A percentile compares a stretch with the other conserved stretches of the same genome.
Conservation (phyloP, 2,329 filamentous ascomycete genomes). For the Fusarium foetens region DNA sequence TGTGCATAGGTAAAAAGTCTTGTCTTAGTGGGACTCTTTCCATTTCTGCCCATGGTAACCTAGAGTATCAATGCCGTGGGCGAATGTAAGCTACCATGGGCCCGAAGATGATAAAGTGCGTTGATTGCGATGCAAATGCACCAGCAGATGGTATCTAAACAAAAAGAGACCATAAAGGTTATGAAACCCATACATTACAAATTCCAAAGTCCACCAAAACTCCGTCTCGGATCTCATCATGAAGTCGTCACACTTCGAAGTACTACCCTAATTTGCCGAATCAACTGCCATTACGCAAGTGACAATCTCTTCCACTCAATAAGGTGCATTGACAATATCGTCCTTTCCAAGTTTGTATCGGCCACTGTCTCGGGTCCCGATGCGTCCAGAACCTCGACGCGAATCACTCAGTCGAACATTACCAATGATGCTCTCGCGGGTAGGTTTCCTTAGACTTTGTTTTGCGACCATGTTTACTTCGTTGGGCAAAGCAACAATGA, state of each 20-base stretch:
- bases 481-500: constrained; percentile 95
- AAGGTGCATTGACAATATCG: constrained; percentile 82
- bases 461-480: constrained; percentile 98
- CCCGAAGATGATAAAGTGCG: constrained; percentile 12
- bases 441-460: constrained; percentile 84
- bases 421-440: constrained; percentile 89
- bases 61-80: neutral
- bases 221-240: constrained; percentile 32
- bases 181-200: constrained; percentile 20
- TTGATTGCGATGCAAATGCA: constrained; percentile 28
- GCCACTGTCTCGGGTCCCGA: constrained; percentile 64
- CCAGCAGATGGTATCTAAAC: constrained; percentile 43
- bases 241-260: neutral
- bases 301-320: constrained; percentile 50
- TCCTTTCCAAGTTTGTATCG: constrained; percentile 80
- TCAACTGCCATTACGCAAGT: neutral
- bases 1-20: neutral
- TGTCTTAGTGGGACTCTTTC: neutral
- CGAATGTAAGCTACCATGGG: neutral
- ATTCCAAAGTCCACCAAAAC: constrained; percentile 39
- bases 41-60: neutral
- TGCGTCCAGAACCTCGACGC: constrained; percentile 61
- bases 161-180: constrained; percentile 38
- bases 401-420: constrained; percentile 61
- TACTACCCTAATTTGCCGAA: neutral